Percentiles rank a stretch among this genome's conserved stretches.
Evolutionary conservation across 148 eudicot genomes (phyloP).

Genomic region (Agrostemma githago): DNA sequence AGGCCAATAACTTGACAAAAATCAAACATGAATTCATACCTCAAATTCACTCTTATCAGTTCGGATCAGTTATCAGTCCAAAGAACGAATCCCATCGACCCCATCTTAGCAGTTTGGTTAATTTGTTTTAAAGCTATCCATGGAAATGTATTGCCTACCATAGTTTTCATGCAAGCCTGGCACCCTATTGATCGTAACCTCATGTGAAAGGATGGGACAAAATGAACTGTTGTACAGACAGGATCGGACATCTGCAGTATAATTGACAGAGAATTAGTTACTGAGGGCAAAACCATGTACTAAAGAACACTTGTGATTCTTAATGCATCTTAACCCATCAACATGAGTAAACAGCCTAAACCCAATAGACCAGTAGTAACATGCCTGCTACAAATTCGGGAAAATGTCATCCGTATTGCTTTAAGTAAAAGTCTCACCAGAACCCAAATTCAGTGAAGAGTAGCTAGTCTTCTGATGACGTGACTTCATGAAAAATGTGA

Average conservation of each 20-base stretch:
- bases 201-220: conserved; percentile 49
- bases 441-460: not conserved
- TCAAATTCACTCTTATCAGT: too few relatives aligned
- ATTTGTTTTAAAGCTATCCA: too few relatives aligned
- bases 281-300: not conserved
- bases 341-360: not conserved
- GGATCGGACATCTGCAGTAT: conserved; percentile 48
- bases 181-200: conserved; percentile 44
- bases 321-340: not conserved
- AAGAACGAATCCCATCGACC: too few relatives aligned
- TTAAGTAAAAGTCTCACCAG: not conserved
- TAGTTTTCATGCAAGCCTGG: too few relatives aligned
- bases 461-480: not conserved
- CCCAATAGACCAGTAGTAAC: not conserved
- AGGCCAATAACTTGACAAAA: too few relatives aligned
- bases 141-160: too few relatives aligned
- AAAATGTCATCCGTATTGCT: not conserved
- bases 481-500: not conserved
- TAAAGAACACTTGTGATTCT: not conserved
- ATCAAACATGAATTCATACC: too few relatives aligned
- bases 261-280: conserved; percentile 2
- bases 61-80: too few relatives aligned
- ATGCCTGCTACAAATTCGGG: not conserved
- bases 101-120: too few relatives aligned
- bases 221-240: conserved; percentile 41